Evolutionary conservation across 768 basidiomycete species (phyloP).

Genomic region (Mycena vulgaris): DNA sequence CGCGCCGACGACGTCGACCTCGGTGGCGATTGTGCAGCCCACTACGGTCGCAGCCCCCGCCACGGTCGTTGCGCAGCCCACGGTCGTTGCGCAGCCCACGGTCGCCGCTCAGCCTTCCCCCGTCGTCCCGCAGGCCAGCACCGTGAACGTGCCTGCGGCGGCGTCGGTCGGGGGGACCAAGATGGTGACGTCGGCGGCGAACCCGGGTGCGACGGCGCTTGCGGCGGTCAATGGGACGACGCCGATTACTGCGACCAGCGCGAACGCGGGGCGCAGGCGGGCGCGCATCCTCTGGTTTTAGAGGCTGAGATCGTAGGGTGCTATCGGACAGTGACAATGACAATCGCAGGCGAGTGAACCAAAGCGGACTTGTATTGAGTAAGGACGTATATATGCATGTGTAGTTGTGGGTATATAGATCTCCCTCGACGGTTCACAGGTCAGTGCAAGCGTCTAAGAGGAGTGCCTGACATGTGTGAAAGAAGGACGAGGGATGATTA

Average conservation of each 20-base stretch:
- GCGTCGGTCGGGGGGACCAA: not conserved
- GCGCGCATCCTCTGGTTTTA: slow-evolving; percentile 31
- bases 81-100: not conserved
- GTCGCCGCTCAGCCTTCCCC: not conserved
- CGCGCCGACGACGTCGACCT: not conserved
- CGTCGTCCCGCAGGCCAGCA: not conserved
- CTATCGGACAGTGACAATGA: not conserved
- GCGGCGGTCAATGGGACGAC: slow-evolving; percentile 16
- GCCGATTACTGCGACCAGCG: not conserved
- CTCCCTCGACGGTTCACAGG: no score
- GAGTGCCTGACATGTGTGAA: no score
- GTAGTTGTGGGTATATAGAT: no score
- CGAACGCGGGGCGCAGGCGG: slow-evolving; percentile 27
- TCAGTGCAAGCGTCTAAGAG: no score
- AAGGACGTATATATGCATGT: no score
- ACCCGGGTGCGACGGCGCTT: slow-evolving; percentile 4
- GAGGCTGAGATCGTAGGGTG: not conserved
- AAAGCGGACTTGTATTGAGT: no score
- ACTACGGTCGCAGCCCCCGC: not conserved
- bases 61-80: not conserved
- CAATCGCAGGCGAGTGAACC: no score
- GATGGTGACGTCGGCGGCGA: slow-evolving; percentile 27
- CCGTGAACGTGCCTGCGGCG: not conserved
- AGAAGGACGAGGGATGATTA: no score
- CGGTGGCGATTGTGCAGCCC: not conserved